Evolutionary conservation across 805 yeast species (phyloP).

Genomic region (Naumovozyma castellii): DNA sequence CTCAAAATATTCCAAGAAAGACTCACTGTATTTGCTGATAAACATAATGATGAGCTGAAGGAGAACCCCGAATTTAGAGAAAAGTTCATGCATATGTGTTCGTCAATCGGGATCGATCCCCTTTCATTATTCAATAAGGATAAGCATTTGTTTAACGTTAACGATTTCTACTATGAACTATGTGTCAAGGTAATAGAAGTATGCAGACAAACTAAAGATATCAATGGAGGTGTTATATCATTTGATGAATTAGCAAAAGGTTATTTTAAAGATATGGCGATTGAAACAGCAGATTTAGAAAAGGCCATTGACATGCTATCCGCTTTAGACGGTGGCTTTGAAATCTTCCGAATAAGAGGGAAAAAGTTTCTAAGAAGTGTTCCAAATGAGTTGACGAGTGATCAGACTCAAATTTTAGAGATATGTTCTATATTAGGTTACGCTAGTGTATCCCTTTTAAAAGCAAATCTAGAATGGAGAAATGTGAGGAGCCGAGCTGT

Average conservation of each 20-base stretch:
- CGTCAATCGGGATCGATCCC: conserved; percentile 79
- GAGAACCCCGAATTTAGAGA: conserved; percentile 54
- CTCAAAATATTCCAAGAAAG: conserved; percentile 69
- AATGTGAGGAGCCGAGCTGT: conserved; percentile 48
- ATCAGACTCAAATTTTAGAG: conserved; percentile 63
- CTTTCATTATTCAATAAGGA: conserved; percentile 33
- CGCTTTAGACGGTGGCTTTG: conserved; percentile 63
- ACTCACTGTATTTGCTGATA: conserved; percentile 61
- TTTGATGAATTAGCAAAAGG: conserved; percentile 40
- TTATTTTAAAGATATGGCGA: conserved; percentile 28
- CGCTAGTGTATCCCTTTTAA: conserved; percentile 51
- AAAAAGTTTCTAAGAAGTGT: conserved; percentile 51
- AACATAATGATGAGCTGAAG: conserved; percentile 59
- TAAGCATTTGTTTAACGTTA: conserved; percentile 24
- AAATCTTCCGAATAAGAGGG: conserved; percentile 43
- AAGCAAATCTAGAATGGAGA: conserved; percentile 75
- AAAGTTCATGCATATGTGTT: conserved; percentile 69
- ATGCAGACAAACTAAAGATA: conserved; percentile 56
- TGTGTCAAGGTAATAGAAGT: conserved; percentile 68
- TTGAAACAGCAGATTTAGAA: conserved; percentile 42
- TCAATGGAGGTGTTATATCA: conserved; percentile 76
- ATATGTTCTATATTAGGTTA: conserved; percentile 72
- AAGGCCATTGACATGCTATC: conserved; percentile 45
- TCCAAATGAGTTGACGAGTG: conserved; percentile 55
- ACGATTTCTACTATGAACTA: conserved; percentile 56